phyloP scores from a whole-genome alignment of 1,284 basidiomycete genomes.

The Tetrapyrgos nigripes region DNA sequence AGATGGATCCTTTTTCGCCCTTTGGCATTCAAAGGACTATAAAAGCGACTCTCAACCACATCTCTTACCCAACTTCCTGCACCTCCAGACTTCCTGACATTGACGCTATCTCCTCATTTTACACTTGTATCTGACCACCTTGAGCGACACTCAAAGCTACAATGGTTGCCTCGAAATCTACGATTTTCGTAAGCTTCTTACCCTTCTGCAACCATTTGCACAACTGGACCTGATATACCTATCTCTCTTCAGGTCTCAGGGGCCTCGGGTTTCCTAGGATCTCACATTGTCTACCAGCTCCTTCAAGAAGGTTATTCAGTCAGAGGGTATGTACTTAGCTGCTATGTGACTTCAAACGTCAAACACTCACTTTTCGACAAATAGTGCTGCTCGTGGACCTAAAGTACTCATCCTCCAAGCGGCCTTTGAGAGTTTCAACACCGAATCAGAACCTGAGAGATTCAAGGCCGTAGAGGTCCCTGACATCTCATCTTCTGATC shows the following conservation, averaged over 20 bases:
- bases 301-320: slow-evolving; percentile 6
- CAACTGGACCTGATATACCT: background rate
- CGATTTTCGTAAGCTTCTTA: background rate
- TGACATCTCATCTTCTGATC: background rate
- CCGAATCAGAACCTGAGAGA: background rate
- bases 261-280: slow-evolving; percentile 7
- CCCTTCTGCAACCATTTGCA: background rate
- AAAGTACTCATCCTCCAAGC: background rate
- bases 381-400: background rate
- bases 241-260: slow-evolving; percentile 2
- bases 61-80: too few relatives aligned
- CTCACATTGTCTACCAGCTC: slow-evolving; percentile 10
- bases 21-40: too few relatives aligned
- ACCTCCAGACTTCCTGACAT: too few relatives aligned
- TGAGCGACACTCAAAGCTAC: too few relatives aligned
- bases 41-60: too few relatives aligned
- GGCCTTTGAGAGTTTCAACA: background rate
- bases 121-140: too few relatives aligned
- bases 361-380: background rate
- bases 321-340: slow-evolving; percentile 1
- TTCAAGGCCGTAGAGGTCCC: background rate
- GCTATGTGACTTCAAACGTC: background rate
- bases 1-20: too few relatives aligned
- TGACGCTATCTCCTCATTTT: too few relatives aligned
- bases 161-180: background rate